Evolutionary conservation across 208 protist genomes (phyloP), one percentile per base, ranked within the genome.

Genomic region (Kentomonas sorsogonicus): DNA sequence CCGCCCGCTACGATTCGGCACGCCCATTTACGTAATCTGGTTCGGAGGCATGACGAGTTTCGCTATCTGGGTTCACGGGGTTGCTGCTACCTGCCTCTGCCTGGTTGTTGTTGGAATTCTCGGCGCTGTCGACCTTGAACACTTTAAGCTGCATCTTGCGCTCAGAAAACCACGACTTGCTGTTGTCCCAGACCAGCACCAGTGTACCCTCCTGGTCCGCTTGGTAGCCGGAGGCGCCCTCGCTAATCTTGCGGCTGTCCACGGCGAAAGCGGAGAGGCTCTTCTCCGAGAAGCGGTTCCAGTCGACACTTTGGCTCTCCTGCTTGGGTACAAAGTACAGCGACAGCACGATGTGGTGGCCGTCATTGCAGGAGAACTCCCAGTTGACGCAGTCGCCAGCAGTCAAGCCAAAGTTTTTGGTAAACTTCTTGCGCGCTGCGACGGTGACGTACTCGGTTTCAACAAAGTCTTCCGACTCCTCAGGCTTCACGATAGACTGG

Each of bases 151-250:
- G n/a, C n/a, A n/a, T n/a, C n/a, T n/a, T n/a, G n/a, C n/a, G n/a
- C n/a, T n/a, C n/a, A n/a, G n/a, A n/a, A n/a, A n/a, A n/a, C 43
- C 77, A 69, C 67, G 79, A 77, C 29, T 76, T 52, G 23, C 47
- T 78, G 66, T 87, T 91, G 55, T 91, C 79, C 77, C 78, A 87
- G n/a, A 77, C 39, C 0, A 91, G 65, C 36, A 75, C 60, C 40
- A 86, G 51, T n/a, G 63, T 70, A 18, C 83, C 83, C 33, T 72
- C 74, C 58, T 83, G 61, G 11, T 48, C 51, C 7, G 79, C 78
- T 31, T 47, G 65, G 63, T 67, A 90, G 34, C 41, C 54, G 46
- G 84, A 72, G 0, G 75, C 60, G 16, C 73, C 74, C 15, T 74
- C 10, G 16, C 51, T 54, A 20, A 45, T 44, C 0, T 40, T 74